These are phyloP conservation scores for Fraxinus latifolia DNA, from an alignment of 305 asterid species.

Conservation along the genomic window DNA sequence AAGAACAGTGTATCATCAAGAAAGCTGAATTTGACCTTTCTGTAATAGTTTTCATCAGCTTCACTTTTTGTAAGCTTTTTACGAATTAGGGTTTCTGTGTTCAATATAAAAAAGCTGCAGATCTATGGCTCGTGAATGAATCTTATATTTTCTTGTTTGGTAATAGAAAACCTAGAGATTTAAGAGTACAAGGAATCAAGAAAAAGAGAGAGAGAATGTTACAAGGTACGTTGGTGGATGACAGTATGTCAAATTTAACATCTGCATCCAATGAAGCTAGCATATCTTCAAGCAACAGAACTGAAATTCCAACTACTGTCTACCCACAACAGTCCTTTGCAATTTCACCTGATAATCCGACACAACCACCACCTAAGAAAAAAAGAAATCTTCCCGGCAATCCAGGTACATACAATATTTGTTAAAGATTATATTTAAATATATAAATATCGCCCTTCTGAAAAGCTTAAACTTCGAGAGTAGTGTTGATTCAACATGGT, in stretches of 20 bases:
- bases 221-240: slow-evolving; percentile 47
- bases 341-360: slow-evolving; percentile 24
- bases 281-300: slow-evolving; percentile 49
- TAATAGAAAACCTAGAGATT: not conserved
- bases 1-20: slow-evolving; percentile 21
- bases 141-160: not conserved
- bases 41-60: slow-evolving; percentile 34
- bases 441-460: not conserved
- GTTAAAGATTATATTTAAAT: not conserved
- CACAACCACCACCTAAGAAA: slow-evolving; percentile 45
- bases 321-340: slow-evolving; percentile 26
- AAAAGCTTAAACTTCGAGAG: not conserved
- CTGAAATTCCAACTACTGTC: slow-evolving; percentile 33
- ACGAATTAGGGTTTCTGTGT: slow-evolving; percentile 40
- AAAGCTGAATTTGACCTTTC: slow-evolving; percentile 29
- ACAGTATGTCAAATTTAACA: slow-evolving; percentile 66
- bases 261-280: slow-evolving; percentile 70
- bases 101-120: slow-evolving; percentile 20
- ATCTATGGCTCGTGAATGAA: slow-evolving; percentile 13
- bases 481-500: not conserved
- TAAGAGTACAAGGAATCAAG: not conserved
- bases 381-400: slow-evolving; percentile 72
- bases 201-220: slow-evolving; percentile 29
- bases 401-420: slow-evolving; percentile 41
- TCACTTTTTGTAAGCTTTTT: slow-evolving; percentile 31